Percentiles rank a stretch among this genome's conserved stretches.
Conservation (phyloP, 768 basidiomycete species). For the Agaricus bisporus region DNA sequence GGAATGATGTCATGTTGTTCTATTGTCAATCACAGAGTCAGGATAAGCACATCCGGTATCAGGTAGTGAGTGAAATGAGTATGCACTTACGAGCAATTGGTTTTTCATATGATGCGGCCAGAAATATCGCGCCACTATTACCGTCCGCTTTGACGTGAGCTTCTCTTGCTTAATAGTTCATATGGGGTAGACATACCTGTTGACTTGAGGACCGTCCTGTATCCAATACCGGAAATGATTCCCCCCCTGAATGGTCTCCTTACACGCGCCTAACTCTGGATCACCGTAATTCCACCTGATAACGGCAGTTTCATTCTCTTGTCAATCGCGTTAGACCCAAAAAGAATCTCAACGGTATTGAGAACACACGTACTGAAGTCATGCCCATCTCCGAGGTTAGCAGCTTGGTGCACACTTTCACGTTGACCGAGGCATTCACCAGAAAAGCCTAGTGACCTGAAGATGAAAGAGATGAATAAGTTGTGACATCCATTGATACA, state of each 20-base stretch:
- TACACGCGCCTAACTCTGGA: conserved; percentile 74
- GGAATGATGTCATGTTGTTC: conserved; percentile 65
- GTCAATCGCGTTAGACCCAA: neutral
- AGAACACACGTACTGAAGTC: conserved; percentile 48
- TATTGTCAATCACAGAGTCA: conserved; percentile 14
- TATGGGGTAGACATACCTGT: conserved; percentile 40
- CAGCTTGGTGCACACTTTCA: conserved; percentile 58
- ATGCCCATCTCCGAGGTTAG: conserved; percentile 79
- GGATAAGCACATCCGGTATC: conserved; percentile 1
- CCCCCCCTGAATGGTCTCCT: conserved; percentile 81
- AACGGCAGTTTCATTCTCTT: conserved; percentile 79
- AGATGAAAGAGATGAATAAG: neutral
- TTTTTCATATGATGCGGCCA: conserved; percentile 71
- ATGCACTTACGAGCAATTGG: conserved; percentile 46
- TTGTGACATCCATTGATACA: neutral
- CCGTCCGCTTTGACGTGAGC: conserved; percentile 1
- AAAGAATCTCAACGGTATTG: neutral
- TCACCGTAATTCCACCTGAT: conserved; percentile 84
- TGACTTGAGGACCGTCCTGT: conserved; percentile 58
- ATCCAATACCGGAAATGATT: conserved; percentile 87
- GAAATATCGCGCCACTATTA: conserved; percentile 62
- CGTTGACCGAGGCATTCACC: conserved; percentile 84
- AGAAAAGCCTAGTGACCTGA: conserved; percentile 65
- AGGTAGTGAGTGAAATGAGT: neutral
- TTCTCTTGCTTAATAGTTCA: neutral